Conservation (phyloP, 768 basidiomycete species). For the Termitomyces titanicus region DNA sequence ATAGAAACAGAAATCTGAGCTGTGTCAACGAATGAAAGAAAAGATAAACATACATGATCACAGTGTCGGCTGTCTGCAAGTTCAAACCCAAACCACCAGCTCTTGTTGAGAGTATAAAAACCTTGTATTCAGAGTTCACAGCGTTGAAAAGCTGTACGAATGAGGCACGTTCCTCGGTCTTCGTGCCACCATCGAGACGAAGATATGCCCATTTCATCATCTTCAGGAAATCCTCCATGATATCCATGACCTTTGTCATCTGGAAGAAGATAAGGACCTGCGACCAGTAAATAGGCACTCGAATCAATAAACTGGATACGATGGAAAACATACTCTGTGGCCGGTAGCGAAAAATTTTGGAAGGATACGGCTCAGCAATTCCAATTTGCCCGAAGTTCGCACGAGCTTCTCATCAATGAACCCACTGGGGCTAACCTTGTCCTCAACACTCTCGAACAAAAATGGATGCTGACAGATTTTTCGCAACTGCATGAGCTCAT, state of each 20-base stretch:
- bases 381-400: constrained; percentile 90
- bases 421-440: constrained; percentile 83
- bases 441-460: constrained; percentile 93
- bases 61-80: constrained; percentile 93
- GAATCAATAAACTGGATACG: background rate
- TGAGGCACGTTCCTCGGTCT: constrained; percentile 90
- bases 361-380: constrained; percentile 84
- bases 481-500: constrained; percentile 95
- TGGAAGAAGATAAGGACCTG: constrained; percentile 99
- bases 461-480: constrained; percentile 99
- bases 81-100: constrained; percentile 94
- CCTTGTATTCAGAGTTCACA: constrained; percentile 79
- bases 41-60: constrained; percentile 71
- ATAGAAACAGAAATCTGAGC: constrained; percentile 9
- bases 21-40: background rate
- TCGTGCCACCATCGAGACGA: constrained; percentile 94
- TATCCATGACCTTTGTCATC: constrained; percentile 99
- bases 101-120: constrained; percentile 92
- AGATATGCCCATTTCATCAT: constrained; percentile 85
- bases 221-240: constrained; percentile 93
- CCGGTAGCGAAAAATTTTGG: constrained; percentile 93
- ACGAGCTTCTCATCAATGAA: constrained; percentile 82
- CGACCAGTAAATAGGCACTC: constrained; percentile 2
- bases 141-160: constrained; percentile 88
- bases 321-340: constrained; percentile 62